Conservation (phyloP, 352 stramenopile genomes). For the Phytophthora cryptogea region DNA sequence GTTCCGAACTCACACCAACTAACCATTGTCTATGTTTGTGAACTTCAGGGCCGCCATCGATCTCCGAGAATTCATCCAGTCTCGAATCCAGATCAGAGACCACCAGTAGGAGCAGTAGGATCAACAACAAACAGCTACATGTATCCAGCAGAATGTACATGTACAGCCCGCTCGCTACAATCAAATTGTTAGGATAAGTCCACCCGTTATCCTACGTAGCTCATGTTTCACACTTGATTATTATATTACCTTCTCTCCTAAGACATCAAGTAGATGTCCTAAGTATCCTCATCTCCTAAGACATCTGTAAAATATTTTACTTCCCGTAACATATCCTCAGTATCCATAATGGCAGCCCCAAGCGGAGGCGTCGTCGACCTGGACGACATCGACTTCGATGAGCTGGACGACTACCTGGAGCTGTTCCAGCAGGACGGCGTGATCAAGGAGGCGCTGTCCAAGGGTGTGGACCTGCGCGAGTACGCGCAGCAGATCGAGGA, state of each 20-base stretch:
- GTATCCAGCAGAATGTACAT: background rate
- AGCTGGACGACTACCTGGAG: slow-evolving; percentile 94
- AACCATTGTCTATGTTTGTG: slow-evolving; percentile 3
- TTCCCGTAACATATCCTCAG: background rate
- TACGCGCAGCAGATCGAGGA: slow-evolving; percentile 92
- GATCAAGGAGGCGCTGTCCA: slow-evolving; percentile 90
- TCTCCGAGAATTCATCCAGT: slow-evolving; percentile 75
- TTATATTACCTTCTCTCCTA: no score
- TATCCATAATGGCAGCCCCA: slow-evolving; percentile 12
- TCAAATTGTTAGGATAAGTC: no score
- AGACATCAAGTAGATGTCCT: no score
- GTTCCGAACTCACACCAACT: background rate
- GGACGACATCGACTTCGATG: slow-evolving; percentile 93
- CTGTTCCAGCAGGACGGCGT: slow-evolving; percentile 94
- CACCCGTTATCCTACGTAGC: no score
- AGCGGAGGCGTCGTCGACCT: slow-evolving; percentile 45
- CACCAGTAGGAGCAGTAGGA: slow-evolving; percentile 18
- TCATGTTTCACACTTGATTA: no score
- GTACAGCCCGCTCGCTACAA: background rate
- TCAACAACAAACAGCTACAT: background rate
- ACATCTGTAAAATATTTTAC: background rate
- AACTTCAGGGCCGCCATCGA: slow-evolving; percentile 69
- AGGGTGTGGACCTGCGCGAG: slow-evolving; percentile 91
- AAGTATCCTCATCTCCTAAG: no score
- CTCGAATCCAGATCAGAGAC: slow-evolving; percentile 63